Base-by-base conservation (phyloP, 2,329 filamentous ascomycete species). In the Alternaria infectoria region DNA sequence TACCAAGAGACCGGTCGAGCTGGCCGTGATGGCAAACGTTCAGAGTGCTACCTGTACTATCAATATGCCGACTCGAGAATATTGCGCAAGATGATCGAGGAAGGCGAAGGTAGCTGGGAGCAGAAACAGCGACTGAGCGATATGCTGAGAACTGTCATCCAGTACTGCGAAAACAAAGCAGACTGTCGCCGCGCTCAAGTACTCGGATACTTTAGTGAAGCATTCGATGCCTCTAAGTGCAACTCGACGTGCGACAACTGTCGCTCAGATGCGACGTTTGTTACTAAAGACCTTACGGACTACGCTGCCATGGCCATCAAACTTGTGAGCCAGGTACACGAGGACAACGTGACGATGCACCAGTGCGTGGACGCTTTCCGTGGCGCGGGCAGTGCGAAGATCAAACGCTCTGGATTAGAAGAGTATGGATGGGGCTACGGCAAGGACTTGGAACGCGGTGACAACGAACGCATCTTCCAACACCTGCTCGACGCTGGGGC, bases 1-100 rank as follows among this genome's bases (percentile, higher is more conserved):
- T 99, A 99, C 75, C 96, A 99, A 77, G 96, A 99, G 79, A 99
- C 96, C 47, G 96, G 96, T 2, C 91, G 96, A 72, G 96, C 96
- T 62, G 96, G 96, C 7, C 89, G 96, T 77, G 96, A 99, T 78
- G 95, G 95, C 9, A 89, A 93, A 69, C 87, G 86, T 19, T 97
- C 96, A 7, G 90, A 91, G 61, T 99, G 96, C 81, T 96, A 94
- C 77, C 86, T 99, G 13, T 98, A 91, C 80, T 99, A 96, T 74
- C 88, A 89, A 47, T 97, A 93, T 74, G 86, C 83, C 63, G 96
- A 99, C 77, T 89, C 91, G 55, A 87, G 85, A 52, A 86, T 88
- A 57, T 83, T 97, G 25, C 90, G 89, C 71, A 89, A 88, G 65
- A 91, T 98, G 88, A 97, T 99, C 66, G 85, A 91, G 28, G 87